Percentiles rank a stretch among this genome's conserved stretches.
Conservation (phyloP, 1,139 yeast species). For the Kurtzmaniella quercitrusa region DNA sequence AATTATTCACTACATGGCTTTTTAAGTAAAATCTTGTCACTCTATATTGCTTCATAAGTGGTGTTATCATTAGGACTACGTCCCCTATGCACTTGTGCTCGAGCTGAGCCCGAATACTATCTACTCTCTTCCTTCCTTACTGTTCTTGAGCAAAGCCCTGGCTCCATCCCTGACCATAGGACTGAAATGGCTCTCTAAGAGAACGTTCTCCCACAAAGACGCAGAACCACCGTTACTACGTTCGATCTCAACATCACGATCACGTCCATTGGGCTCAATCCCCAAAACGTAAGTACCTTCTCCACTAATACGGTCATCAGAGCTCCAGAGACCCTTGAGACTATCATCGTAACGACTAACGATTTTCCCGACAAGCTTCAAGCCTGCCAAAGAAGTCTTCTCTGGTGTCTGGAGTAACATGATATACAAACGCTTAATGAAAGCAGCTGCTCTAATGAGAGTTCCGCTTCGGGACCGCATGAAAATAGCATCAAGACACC, state of each 20-base stretch:
- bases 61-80: not conserved
- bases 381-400: conserved; percentile 72
- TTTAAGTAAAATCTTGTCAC: too few species aligned
- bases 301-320: conserved; percentile 74
- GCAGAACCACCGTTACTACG: conserved; percentile 86
- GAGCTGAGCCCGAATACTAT: not conserved
- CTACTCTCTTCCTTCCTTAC: conserved; percentile 17
- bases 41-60: not conserved
- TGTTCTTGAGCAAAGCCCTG: conserved; percentile 40
- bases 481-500: conserved; percentile 76
- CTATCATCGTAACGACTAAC: conserved; percentile 63
- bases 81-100: not conserved
- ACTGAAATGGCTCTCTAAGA: conserved; percentile 77
- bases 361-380: conserved; percentile 75
- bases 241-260: conserved; percentile 52
- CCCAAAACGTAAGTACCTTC: conserved; percentile 70
- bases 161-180: conserved; percentile 64
- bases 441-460: conserved; percentile 70
- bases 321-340: conserved; percentile 70
- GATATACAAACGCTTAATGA: conserved; percentile 73
- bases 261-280: conserved; percentile 48
- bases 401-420: conserved; percentile 77
- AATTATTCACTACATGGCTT: too few species aligned
- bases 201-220: conserved; percentile 80
- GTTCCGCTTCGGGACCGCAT: conserved; percentile 76